Conservation (phyloP, 148 eudicot genomes). For the Nepenthes mirabilis region DNA sequence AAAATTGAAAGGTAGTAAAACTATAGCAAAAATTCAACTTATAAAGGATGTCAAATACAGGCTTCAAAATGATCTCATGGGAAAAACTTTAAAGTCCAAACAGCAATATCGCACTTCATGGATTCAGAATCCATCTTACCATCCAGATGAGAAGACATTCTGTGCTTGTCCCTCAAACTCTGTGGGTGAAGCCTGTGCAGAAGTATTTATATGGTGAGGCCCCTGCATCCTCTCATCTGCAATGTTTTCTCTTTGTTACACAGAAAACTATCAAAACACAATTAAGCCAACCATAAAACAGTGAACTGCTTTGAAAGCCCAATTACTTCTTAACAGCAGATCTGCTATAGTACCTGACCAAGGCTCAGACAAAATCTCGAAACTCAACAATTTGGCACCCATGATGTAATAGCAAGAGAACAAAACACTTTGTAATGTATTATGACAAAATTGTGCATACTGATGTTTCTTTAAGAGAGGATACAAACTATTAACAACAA, state of each 20-base stretch:
- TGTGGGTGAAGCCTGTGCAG: slow-evolving; percentile 20
- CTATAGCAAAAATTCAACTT: no score
- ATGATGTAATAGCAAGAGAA: slow-evolving; percentile 4
- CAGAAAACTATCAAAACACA: slow-evolving; percentile 7
- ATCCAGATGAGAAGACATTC: slow-evolving; percentile 40
- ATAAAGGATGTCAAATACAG: no score
- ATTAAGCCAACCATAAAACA: slow-evolving; percentile 7
- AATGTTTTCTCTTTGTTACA: slow-evolving; percentile 40
- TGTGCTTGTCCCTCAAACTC: slow-evolving; percentile 17
- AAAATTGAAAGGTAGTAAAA: no score
- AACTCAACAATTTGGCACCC: neutral
- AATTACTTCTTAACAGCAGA: neutral
- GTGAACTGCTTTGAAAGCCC: neutral
- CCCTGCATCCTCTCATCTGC: slow-evolving; percentile 81
- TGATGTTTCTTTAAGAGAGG: slow-evolving; percentile 3
- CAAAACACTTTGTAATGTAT: slow-evolving; percentile 10
- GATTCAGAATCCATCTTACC: slow-evolving; percentile 43
- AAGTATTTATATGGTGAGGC: slow-evolving; percentile 17
- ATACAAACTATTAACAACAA: slow-evolving; percentile 6
- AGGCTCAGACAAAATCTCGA: slow-evolving; percentile 2
- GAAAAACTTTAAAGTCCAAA: neutral
- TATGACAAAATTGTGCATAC: slow-evolving; percentile 15
- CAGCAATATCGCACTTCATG: neutral
- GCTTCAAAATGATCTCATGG: no score
- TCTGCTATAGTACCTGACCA: slow-evolving; percentile 1